Evolutionary conservation across 768 basidiomycete species (phyloP).

Genomic region (Lyophyllum semitale): DNA sequence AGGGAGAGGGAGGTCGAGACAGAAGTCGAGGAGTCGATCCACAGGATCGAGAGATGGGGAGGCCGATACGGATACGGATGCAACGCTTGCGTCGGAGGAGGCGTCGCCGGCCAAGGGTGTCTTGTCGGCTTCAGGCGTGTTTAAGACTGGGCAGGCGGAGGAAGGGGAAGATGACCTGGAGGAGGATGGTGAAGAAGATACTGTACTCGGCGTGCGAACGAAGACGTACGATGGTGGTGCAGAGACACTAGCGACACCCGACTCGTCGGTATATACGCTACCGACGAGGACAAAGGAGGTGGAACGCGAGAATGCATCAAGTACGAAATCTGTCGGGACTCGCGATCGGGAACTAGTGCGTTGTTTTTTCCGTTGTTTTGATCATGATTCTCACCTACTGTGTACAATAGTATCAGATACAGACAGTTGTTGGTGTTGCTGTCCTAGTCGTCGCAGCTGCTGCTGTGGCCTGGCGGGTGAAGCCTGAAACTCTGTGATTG

Average conservation of each 20-base stretch:
- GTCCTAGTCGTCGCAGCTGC: constrained; percentile 69
- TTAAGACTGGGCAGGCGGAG: constrained; percentile 15
- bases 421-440: constrained; percentile 64
- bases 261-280: constrained; percentile 26
- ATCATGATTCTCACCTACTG: neutral
- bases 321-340: constrained; percentile 1
- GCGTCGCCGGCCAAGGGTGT: constrained; percentile 26
- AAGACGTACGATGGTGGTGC: constrained; percentile 14
- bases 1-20: constrained; percentile 25
- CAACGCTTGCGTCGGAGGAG: constrained; percentile 35
- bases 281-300: constrained; percentile 8
- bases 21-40: constrained; percentile 22
- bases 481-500: constrained; percentile 32
- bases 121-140: neutral
- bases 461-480: constrained; percentile 74
- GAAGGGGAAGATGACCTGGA: constrained; percentile 24
- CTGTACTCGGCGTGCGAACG: constrained; percentile 20
- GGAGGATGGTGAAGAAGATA: constrained; percentile 25
- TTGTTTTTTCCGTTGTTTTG: constrained; percentile 9
- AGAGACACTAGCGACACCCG: constrained; percentile 27
- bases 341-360: constrained; percentile 17
- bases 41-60: constrained; percentile 18
- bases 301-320: neutral
- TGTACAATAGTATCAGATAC: constrained; percentile 39
- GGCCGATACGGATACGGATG: constrained; percentile 25